phyloP scores from a whole-genome alignment of 2,329 filamentous ascomycete species.

The Monilinia vaccinii-corymbosi region DNA sequence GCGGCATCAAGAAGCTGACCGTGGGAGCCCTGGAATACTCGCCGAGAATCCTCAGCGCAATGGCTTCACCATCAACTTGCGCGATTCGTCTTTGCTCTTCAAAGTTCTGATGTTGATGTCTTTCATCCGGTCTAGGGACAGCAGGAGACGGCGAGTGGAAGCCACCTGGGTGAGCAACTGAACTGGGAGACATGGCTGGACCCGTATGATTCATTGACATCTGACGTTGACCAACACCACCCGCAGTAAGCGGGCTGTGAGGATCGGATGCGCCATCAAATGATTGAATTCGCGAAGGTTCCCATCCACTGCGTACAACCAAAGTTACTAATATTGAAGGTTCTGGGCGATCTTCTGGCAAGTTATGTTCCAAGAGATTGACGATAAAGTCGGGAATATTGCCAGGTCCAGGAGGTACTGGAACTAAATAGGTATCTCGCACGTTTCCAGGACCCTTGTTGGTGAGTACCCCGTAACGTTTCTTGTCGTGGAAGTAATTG shows the following conservation, averaged over 20 bases:
- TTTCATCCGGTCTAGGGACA: constrained; percentile 15
- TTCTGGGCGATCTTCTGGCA: constrained; percentile 63
- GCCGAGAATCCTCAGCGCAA: constrained; percentile 57
- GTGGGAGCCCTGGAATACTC: constrained; percentile 51
- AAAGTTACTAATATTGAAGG: constrained; percentile 77
- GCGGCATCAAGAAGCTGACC: constrained; percentile 59
- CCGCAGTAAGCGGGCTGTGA: constrained; percentile 29
- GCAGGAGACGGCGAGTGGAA: constrained; percentile 17
- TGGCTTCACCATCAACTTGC: constrained; percentile 43
- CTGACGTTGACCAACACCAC: constrained; percentile 33
- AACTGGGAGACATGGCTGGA: constrained; percentile 40
- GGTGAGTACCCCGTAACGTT: constrained; percentile 79
- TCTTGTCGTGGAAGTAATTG: constrained; percentile 74
- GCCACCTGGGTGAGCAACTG: constrained; percentile 35
- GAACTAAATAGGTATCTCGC: constrained; percentile 85
- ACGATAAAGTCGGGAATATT: constrained; percentile 79
- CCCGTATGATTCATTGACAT: constrained; percentile 41
- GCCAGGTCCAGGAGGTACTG: constrained; percentile 62
- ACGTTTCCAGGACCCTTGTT: constrained; percentile 68
- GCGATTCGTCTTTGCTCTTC: constrained; percentile 32
- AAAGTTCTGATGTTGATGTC: constrained; percentile 30
- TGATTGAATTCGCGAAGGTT: constrained; percentile 9
- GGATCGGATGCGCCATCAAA: constrained; percentile 19
- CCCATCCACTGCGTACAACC: constrained; percentile 60
- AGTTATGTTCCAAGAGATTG: constrained; percentile 74